Percentiles rank a stretch among this genome's conserved stretches.
phyloP scores from a whole-genome alignment of 2,329 filamentous ascomycete species.

The Alternaria infectoria region DNA sequence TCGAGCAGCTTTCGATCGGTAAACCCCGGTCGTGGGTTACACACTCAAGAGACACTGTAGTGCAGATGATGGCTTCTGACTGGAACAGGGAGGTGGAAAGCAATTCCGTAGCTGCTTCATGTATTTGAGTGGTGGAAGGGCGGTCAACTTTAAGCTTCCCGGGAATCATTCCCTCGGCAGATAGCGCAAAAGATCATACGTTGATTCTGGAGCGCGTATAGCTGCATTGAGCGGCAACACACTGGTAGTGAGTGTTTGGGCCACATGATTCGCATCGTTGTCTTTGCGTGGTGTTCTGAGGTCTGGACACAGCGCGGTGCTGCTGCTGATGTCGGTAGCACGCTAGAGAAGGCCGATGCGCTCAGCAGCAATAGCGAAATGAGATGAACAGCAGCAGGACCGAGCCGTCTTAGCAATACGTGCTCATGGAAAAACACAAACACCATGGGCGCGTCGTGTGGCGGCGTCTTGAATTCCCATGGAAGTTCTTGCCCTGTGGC shows the following conservation, averaged over 20 bases:
- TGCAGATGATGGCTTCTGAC: conserved; percentile 2
- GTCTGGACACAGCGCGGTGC: background rate
- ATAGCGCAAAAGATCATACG: background rate
- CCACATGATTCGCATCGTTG: background rate
- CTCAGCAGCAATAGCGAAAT: background rate
- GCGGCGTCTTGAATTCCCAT: background rate
- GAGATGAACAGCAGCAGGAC: background rate
- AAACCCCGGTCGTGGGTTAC: background rate
- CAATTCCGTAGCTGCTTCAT: background rate
- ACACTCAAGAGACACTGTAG: background rate
- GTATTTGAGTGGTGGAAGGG: background rate
- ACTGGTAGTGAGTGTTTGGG: background rate
- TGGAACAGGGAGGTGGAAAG: conserved; percentile 2
- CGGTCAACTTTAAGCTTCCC: background rate
- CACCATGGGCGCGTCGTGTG: background rate
- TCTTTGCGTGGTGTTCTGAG: background rate
- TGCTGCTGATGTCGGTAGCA: background rate
- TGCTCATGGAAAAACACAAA: background rate
- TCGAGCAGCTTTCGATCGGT: conserved; percentile 7
- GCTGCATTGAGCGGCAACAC: conserved; percentile 1
- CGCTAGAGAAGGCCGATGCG: background rate
- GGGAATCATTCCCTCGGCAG: background rate
- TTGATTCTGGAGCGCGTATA: background rate
- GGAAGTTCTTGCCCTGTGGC: background rate
- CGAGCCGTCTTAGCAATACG: background rate